Conservation (phyloP, 768 basidiomycete species). For the Tylopilus subfusipes region DNA sequence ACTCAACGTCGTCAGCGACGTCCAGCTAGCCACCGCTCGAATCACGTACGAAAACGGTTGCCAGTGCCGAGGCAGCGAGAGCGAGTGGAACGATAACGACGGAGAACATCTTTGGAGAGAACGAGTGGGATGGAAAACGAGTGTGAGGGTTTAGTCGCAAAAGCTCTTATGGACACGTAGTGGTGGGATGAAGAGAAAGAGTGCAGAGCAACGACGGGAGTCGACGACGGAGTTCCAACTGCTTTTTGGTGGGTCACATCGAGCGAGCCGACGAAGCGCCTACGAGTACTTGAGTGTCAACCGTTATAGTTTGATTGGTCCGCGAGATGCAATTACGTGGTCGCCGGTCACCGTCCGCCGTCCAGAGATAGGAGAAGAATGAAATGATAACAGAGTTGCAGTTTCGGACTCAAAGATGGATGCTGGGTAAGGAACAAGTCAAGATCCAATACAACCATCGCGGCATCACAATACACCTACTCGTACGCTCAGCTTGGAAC, state of each 20-base stretch:
- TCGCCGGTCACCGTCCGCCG: not conserved
- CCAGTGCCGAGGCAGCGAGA: slow-evolving; percentile 53
- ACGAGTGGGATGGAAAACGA: slow-evolving; percentile 23
- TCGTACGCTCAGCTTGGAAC: slow-evolving; percentile 9
- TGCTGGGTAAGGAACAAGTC: slow-evolving; percentile 6
- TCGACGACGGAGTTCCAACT: slow-evolving; percentile 34
- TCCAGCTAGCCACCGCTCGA: not conserved
- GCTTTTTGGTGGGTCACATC: not conserved
- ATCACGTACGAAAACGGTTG: slow-evolving; percentile 52
- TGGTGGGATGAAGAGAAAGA: not conserved
- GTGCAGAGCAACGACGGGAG: not conserved
- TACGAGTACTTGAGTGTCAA: not conserved
- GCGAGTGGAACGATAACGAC: too few species aligned
- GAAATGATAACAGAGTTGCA: not conserved
- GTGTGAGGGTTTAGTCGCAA: slow-evolving; percentile 14
- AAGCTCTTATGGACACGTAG: not conserved
- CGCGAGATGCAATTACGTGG: not conserved
- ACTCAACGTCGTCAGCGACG: not conserved
- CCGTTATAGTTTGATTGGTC: not conserved
- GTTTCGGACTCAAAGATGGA: not conserved
- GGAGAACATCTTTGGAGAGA: too few species aligned
- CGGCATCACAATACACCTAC: slow-evolving; percentile 14
- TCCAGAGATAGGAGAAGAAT: not conserved
- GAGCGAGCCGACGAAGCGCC: not conserved
- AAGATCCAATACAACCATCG: not conserved